phyloP scores from a whole-genome alignment of 768 basidiomycete genomes.

The Amanita subjunquillea region DNA sequence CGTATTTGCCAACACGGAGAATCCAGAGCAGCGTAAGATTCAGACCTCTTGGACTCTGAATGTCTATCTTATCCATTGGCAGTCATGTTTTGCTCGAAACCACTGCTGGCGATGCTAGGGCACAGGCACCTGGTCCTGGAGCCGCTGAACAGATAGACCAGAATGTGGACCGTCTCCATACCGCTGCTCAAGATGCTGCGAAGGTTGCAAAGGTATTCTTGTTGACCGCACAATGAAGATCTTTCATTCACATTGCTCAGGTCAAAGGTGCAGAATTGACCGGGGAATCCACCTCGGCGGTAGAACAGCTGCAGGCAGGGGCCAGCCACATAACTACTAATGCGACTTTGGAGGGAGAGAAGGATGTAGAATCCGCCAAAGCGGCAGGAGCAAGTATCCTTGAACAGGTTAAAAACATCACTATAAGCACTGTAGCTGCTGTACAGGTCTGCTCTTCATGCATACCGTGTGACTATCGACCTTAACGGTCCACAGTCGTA shows the following conservation, averaged over 20 bases:
- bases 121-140: slow-evolving; percentile 31
- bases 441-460: slow-evolving; percentile 27
- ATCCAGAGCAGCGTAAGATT: neutral
- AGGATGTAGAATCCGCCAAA: slow-evolving; percentile 36
- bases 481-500: slow-evolving; percentile 9
- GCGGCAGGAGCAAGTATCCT: slow-evolving; percentile 37
- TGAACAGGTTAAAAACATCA: slow-evolving; percentile 43
- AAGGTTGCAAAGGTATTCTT: slow-evolving; percentile 35
- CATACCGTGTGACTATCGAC: slow-evolving; percentile 3
- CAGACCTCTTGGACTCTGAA: neutral
- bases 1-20: neutral
- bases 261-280: slow-evolving; percentile 16
- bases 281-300: slow-evolving; percentile 17
- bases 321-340: slow-evolving; percentile 30
- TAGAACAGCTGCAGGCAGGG: slow-evolving; percentile 24
- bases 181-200: slow-evolving; percentile 38
- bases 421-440: slow-evolving; percentile 29
- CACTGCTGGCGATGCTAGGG: slow-evolving; percentile 42
- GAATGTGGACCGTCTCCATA: slow-evolving; percentile 26
- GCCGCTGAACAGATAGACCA: slow-evolving; percentile 33
- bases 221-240: neutral
- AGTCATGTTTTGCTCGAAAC: slow-evolving; percentile 34
- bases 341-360: slow-evolving; percentile 43
- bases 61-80: neutral
- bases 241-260: slow-evolving; percentile 20